These are phyloP conservation scores for Panellus pusillus DNA, from an alignment of 768 basidiomycete species.

Conservation along the genomic window DNA sequence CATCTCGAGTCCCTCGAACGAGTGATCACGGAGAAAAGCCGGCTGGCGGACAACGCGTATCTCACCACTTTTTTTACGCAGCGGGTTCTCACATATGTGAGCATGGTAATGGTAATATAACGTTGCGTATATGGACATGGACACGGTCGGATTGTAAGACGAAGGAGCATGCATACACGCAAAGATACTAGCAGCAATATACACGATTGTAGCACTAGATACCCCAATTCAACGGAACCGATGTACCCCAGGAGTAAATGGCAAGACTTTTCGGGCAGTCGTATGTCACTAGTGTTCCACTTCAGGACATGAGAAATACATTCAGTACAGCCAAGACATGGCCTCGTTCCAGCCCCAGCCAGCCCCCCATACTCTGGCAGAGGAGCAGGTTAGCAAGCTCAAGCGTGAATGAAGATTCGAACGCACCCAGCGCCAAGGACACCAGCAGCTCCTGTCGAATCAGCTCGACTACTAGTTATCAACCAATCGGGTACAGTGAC, in stretches of 20 bases:
- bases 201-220: no score
- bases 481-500: conserved; percentile 79
- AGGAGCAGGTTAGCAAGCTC: conserved; percentile 7
- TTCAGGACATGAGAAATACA: no score
- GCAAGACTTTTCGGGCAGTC: no score
- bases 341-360: conserved; percentile 48
- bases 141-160: background rate
- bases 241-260: no score
- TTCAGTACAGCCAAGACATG: conserved; percentile 50
- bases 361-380: conserved; percentile 33
- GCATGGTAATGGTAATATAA: conserved; percentile 17
- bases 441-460: conserved; percentile 67
- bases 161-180: no score
- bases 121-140: no score
- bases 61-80: background rate
- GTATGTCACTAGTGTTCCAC: no score
- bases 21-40: conserved; percentile 7
- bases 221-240: no score
- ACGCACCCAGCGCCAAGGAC: conserved; percentile 75
- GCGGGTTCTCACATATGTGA: conserved; percentile 13
- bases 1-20: conserved; percentile 16
- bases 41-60: conserved; percentile 8
- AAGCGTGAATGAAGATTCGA: background rate
- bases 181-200: no score
- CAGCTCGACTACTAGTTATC: conserved; percentile 53